Evolutionary conservation across 176 grass and related monocot genomes (phyloP).

Genomic region (Oryza australiensis): DNA sequence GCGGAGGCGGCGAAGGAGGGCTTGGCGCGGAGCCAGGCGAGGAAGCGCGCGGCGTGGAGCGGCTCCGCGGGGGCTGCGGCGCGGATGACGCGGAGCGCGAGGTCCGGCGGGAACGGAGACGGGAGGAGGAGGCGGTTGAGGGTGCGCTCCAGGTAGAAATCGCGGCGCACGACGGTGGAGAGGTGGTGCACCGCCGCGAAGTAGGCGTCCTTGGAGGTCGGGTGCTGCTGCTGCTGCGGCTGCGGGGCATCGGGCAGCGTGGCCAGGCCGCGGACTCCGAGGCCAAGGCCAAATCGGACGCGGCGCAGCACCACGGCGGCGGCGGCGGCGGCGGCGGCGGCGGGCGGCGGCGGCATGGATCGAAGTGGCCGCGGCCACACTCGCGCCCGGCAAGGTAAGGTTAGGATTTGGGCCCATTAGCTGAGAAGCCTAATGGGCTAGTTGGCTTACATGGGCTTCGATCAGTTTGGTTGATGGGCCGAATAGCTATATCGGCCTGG

Average conservation of each 20-base stretch:
- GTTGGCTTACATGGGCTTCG: neutral
- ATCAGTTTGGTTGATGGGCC: neutral
- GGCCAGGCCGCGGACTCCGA: constrained; percentile 5
- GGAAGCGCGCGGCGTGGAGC: constrained; percentile 78
- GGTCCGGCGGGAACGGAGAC: constrained; percentile 68
- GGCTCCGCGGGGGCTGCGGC: constrained; percentile 64
- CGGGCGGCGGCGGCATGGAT: constrained; percentile 17
- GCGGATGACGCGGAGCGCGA: constrained; percentile 77
- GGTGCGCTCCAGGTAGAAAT: constrained; percentile 97
- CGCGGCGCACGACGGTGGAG: constrained; percentile 79
- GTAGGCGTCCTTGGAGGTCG: constrained; percentile 78
- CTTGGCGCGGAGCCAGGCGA: constrained; percentile 68
- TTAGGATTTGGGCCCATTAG: neutral
- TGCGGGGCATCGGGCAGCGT: constrained; percentile 6
- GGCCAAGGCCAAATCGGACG: neutral
- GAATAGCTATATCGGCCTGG: neutral
- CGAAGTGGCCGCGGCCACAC: neutral
- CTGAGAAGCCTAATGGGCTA: neutral
- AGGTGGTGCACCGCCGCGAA: constrained; percentile 84
- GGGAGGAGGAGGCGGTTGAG: constrained; percentile 87
- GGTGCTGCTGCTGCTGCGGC: constrained; percentile 32
- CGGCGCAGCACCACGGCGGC: constrained; percentile 22
- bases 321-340: constrained; percentile 25
- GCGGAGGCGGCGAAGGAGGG: constrained; percentile 58
- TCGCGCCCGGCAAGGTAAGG: neutral